These are phyloP conservation scores for Hypocrella siamensis DNA, from an alignment of 2,329 filamentous ascomycete species.

Conservation along the genomic window DNA sequence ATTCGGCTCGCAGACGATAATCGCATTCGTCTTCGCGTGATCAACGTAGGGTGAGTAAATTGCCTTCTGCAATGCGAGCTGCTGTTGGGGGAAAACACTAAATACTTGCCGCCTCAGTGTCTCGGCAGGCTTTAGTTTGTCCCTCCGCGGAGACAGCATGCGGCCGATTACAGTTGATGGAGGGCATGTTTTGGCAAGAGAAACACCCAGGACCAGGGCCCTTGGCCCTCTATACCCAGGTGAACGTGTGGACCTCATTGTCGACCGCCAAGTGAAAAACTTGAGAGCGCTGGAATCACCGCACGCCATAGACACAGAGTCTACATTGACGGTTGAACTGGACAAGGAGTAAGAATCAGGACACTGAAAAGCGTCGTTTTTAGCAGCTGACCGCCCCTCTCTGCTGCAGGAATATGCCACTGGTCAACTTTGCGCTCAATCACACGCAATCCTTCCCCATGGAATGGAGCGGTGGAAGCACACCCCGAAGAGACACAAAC, in stretches of 20 bases:
- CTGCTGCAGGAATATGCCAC: slow-evolving; percentile 7
- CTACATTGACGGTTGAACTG: slow-evolving; percentile 4
- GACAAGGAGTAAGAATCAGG: slow-evolving; percentile 5
- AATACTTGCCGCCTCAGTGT: slow-evolving; percentile 1
- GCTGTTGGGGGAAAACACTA: neutral
- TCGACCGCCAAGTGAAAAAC: slow-evolving; percentile 2
- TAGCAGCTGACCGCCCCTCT: neutral
- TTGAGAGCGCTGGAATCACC: no score
- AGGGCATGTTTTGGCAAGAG: slow-evolving; percentile 3
- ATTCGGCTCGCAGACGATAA: slow-evolving; percentile 3
- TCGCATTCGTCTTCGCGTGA: slow-evolving; percentile 6
- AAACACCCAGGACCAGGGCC: slow-evolving; percentile 5
- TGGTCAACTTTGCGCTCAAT: slow-evolving; percentile 8
- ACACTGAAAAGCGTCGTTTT: neutral
- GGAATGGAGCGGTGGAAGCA: neutral
- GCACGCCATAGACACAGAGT: no score
- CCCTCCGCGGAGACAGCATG: slow-evolving; percentile 3
- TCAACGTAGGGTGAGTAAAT: slow-evolving; percentile 7
- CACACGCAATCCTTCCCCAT: slow-evolving; percentile 7
- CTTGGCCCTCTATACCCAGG: slow-evolving; percentile 9
- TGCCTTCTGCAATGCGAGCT: neutral
- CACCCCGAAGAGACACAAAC: neutral
- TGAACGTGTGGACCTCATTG: slow-evolving; percentile 8
- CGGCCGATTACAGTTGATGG: slow-evolving; percentile 8
- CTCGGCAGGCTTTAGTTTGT: slow-evolving; percentile 4